These are phyloP conservation scores for Sclerotiophoma versabilis DNA, from an alignment of 2,329 filamentous ascomycete genomes.

Conservation along the genomic window DNA sequence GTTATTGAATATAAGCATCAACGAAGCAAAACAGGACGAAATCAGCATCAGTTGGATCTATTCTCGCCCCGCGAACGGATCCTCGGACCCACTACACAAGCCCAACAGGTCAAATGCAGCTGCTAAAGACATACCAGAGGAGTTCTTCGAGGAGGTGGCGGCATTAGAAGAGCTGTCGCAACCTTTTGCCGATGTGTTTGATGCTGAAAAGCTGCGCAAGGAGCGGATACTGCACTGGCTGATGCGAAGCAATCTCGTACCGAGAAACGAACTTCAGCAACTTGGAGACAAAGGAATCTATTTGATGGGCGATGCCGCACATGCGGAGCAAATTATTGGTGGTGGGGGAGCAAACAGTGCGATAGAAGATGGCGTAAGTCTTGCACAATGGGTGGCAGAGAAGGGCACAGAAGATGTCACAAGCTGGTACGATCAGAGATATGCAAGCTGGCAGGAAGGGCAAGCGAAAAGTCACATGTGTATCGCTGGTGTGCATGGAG, in stretches of 20 bases:
- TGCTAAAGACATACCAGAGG: slow-evolving; percentile 46
- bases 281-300: slow-evolving; percentile 13
- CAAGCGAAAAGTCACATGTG: slow-evolving; percentile 3
- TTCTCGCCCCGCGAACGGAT: slow-evolving; percentile 42
- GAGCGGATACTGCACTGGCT: slow-evolving; percentile 53
- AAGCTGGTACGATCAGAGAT: slow-evolving; percentile 11
- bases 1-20: slow-evolving; percentile 45
- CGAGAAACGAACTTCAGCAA: slow-evolving; percentile 27
- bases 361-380: slow-evolving; percentile 47
- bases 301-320: slow-evolving; percentile 50
- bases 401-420: neutral
- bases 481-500: slow-evolving; percentile 11
- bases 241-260: slow-evolving; percentile 46
- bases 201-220: slow-evolving; percentile 35
- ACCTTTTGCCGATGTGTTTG: slow-evolving; percentile 45
- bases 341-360: slow-evolving; percentile 51
- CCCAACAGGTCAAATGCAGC: slow-evolving; percentile 41
- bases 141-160: slow-evolving; percentile 46
- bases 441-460: slow-evolving; percentile 6
- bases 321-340: slow-evolving; percentile 52
- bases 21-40: slow-evolving; percentile 26
- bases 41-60: slow-evolving; percentile 51
- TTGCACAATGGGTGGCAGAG: slow-evolving; percentile 33
- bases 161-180: slow-evolving; percentile 31
- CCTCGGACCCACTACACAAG: slow-evolving; percentile 43